phyloP scores from a whole-genome alignment of 257 asterid species.

The Echites panduratus region DNA sequence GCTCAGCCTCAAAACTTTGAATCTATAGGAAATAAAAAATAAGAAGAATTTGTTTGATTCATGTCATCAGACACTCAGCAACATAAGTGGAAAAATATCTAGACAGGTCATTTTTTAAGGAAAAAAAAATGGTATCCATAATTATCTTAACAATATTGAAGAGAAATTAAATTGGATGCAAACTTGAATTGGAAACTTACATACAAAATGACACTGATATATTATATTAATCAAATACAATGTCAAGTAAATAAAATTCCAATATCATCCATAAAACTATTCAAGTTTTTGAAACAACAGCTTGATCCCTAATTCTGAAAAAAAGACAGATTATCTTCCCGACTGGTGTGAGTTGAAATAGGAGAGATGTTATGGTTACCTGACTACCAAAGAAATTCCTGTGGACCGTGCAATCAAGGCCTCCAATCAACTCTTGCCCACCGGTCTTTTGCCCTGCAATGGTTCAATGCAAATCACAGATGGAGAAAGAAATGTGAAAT shows the following conservation, averaged over 20 bases:
- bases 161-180: neutral
- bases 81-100: neutral
- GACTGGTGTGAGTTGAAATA: neutral
- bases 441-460: slow-evolving; percentile 80
- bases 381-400: slow-evolving; percentile 91
- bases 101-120: neutral
- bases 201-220: neutral
- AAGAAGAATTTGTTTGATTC: neutral
- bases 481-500: neutral
- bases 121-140: neutral
- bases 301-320: too few relatives aligned
- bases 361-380: slow-evolving; percentile 25
- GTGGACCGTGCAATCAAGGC: slow-evolving; percentile 89
- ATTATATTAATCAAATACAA: neutral
- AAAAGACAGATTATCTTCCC: neutral
- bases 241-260: neutral
- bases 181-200: neutral
- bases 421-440: slow-evolving; percentile 93
- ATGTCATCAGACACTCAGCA: slow-evolving; percentile 8
- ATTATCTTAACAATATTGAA: neutral
- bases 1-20: slow-evolving; percentile 91
- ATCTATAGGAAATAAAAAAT: slow-evolving; percentile 37
- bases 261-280: too few relatives aligned
- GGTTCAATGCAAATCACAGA: slow-evolving; percentile 11
- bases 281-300: neutral